phyloP scores from a whole-genome alignment of 1,284 basidiomycete genomes.

The Pseudozyma tsukubaensis region DNA sequence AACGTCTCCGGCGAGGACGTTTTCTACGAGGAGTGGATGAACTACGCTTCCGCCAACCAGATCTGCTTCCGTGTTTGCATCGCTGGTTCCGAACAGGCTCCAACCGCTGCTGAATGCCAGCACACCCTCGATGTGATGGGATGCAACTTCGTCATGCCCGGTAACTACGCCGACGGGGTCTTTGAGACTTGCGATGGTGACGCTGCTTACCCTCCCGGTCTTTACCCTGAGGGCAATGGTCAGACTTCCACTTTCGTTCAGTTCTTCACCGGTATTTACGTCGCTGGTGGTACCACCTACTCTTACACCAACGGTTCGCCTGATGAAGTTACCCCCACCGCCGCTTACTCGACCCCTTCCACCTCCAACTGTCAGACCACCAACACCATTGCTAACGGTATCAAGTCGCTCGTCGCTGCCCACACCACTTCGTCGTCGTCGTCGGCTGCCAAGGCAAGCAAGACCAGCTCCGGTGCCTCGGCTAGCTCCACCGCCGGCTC shows the following conservation, averaged over 20 bases:
- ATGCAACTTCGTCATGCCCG: slow-evolving; percentile 70
- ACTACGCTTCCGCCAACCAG: slow-evolving; percentile 64
- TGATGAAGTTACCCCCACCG: slow-evolving; percentile 56
- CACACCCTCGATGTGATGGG: slow-evolving; percentile 68
- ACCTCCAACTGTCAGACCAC: slow-evolving; percentile 58
- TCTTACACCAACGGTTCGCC: slow-evolving; percentile 65
- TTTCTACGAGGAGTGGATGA: slow-evolving; percentile 73
- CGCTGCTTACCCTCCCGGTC: slow-evolving; percentile 67
- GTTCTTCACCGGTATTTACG: slow-evolving; percentile 60
- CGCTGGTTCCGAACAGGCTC: slow-evolving; percentile 57
- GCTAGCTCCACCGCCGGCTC: slow-evolving; percentile 5
- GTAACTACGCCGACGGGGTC: slow-evolving; percentile 58
- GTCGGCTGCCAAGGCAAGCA: slow-evolving; percentile 16
- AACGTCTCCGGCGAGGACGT: slow-evolving; percentile 72
- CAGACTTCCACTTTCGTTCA: slow-evolving; percentile 65
- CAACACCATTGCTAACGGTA: slow-evolving; percentile 61
- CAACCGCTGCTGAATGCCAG: slow-evolving; percentile 62
- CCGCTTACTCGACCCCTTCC: slow-evolving; percentile 64
- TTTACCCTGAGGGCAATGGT: slow-evolving; percentile 59
- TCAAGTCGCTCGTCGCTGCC: slow-evolving; percentile 47
- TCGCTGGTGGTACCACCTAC: slow-evolving; percentile 40
- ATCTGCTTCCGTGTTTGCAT: slow-evolving; percentile 68
- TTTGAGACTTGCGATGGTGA: slow-evolving; percentile 68
- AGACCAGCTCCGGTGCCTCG: slow-evolving; percentile 8
- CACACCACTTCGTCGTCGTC: slow-evolving; percentile 19